Conservation (phyloP, 805 yeast genomes). For the Teunomyces kruisii region DNA sequence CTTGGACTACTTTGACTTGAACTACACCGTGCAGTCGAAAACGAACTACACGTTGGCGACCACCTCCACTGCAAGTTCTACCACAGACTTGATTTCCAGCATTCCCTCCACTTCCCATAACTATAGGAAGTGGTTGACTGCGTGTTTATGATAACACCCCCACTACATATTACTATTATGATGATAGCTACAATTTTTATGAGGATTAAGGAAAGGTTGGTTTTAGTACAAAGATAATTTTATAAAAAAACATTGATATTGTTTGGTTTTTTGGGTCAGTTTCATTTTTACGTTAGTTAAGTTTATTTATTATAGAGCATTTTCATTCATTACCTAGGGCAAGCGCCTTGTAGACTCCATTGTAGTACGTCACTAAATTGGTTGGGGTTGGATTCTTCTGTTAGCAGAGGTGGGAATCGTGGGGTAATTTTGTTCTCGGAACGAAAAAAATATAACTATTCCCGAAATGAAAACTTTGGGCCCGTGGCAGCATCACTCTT, state of each 20-base stretch:
- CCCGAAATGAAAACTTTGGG: conserved; percentile 1
- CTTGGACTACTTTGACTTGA: conserved; percentile 33
- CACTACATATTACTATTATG: neutral
- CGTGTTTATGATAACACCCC: conserved; percentile 18
- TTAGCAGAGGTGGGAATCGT: conserved; percentile 5
- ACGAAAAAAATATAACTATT: neutral
- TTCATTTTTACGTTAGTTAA: neutral
- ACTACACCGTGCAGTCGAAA: conserved; percentile 27
- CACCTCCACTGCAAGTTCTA: conserved; percentile 9
- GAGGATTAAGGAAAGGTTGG: conserved; percentile 3
- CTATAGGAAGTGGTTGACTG: conserved; percentile 41
- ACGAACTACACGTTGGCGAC: conserved; percentile 14
- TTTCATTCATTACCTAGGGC: neutral
- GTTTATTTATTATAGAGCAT: conserved; percentile 7
- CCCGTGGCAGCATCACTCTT: neutral
- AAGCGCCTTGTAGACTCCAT: no score
- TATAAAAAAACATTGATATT: conserved; percentile 2
- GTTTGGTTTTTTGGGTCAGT: neutral
- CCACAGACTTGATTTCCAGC: conserved; percentile 10
- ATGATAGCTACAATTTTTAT: conserved; percentile 1
- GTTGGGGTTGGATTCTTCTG: neutral
- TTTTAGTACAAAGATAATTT: neutral
- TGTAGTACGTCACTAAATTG: neutral
- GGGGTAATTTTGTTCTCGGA: conserved; percentile 4
- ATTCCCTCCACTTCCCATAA: conserved; percentile 34